Conservation (phyloP, 129 eudicot genomes). For the Chrysanthemum seticuspe region DNA sequence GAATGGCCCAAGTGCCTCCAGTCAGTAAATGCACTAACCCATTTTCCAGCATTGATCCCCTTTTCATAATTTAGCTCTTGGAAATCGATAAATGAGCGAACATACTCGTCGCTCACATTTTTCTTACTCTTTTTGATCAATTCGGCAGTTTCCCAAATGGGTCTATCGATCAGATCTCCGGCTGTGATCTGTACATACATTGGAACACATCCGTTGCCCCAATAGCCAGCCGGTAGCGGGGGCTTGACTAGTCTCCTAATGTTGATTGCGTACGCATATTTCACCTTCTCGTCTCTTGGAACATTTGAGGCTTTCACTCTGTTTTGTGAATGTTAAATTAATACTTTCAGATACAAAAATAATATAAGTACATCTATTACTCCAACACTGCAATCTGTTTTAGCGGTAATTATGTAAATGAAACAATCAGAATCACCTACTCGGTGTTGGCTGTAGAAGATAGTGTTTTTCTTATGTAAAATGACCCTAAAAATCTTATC, state of each 20-base stretch:
- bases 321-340: background rate
- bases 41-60: conserved; percentile 65
- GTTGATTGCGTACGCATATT: conserved; percentile 62
- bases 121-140: conserved; percentile 64
- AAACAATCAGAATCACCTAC: no score
- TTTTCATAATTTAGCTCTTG: conserved; percentile 54
- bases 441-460: no score
- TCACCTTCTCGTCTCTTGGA: conserved; percentile 52
- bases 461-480: no score
- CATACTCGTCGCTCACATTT: conserved; percentile 58
- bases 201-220: conserved; percentile 91
- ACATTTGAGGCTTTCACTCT: conserved; percentile 58
- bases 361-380: background rate
- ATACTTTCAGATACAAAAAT: background rate
- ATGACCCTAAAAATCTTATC: no score
- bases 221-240: conserved; percentile 62
- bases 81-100: conserved; percentile 64
- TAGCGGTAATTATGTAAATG: background rate
- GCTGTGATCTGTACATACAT: conserved; percentile 56
- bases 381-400: background rate
- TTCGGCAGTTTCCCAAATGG: conserved; percentile 67
- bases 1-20: conserved; percentile 94
- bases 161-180: conserved; percentile 51
- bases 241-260: conserved; percentile 68
- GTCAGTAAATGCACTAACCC: conserved; percentile 77